A percentile compares a stretch with the other conserved stretches of the same genome.
Conservation (phyloP, 2,329 filamentous ascomycete genomes). For the Penicillium sp. region DNA sequence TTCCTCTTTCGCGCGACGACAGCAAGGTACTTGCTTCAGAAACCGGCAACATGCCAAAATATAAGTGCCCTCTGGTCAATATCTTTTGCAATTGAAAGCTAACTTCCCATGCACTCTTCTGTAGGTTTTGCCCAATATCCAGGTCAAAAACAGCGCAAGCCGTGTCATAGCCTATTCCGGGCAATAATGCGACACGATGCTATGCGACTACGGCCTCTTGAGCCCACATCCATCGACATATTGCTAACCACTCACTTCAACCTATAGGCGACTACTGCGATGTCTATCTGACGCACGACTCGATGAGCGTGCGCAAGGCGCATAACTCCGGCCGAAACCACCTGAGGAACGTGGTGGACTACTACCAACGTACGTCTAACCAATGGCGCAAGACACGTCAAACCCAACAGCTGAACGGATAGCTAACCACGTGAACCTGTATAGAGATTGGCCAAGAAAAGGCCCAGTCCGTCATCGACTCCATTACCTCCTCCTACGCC, state of each 20-base stretch:
- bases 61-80: constrained; percentile 54
- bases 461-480: constrained; percentile 96
- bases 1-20: constrained; percentile 19
- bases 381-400: background rate
- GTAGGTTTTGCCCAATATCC: constrained; percentile 44
- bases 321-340: constrained; percentile 97
- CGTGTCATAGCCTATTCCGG: constrained; percentile 2
- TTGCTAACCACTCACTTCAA: constrained; percentile 9
- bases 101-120: constrained; percentile 63
- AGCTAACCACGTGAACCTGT: constrained; percentile 3
- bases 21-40: constrained; percentile 16
- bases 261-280: constrained; percentile 86
- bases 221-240: background rate
- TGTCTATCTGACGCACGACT: constrained; percentile 99
- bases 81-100: constrained; percentile 26
- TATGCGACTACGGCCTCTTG: background rate
- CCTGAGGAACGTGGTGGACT: constrained; percentile 94
- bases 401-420: background rate
- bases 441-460: constrained; percentile 97
- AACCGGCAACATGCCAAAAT: constrained; percentile 73
- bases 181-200: constrained; percentile 4
- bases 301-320: constrained; percentile 98
- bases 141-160: background rate
- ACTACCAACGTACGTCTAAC: constrained; percentile 74
- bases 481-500: constrained; percentile 92